A percentile compares a stretch with the other conserved stretches of the same genome.
These are phyloP conservation scores for sunflower (Helianthus annuus) DNA, from an alignment of 129 eudicot genomes.

Conservation along the genomic window HanXRQr2.0-SUNRISE NC_035436.2:55192743-55193242, in stretches of 20 bases:
- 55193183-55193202: slow-evolving; percentile 40
- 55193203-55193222: background rate
- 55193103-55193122: slow-evolving; percentile 89
- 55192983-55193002: background rate
- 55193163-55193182: slow-evolving; percentile 92
- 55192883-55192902: slow-evolving; percentile 45
- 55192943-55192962: slow-evolving; percentile 78
- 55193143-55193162: slow-evolving; percentile 75
- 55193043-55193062: slow-evolving; percentile 69
- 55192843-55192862: slow-evolving; percentile 84
- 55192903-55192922: slow-evolving; percentile 45
- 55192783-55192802: slow-evolving; percentile 48
- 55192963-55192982: background rate
- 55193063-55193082: slow-evolving; percentile 86
- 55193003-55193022: background rate
- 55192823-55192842: slow-evolving; percentile 94
- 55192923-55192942: slow-evolving; percentile 52
- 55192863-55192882: slow-evolving; percentile 83
- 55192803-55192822: slow-evolving; percentile 81
- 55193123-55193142: slow-evolving; percentile 90
- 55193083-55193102: slow-evolving; percentile 95
- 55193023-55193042: background rate
- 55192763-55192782: slow-evolving; percentile 16
- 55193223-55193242: slow-evolving; percentile 2
- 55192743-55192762: background rate